Conservation (phyloP, 225 moss, liverwort and hornwort species). For the Ulota crispa region DNA sequence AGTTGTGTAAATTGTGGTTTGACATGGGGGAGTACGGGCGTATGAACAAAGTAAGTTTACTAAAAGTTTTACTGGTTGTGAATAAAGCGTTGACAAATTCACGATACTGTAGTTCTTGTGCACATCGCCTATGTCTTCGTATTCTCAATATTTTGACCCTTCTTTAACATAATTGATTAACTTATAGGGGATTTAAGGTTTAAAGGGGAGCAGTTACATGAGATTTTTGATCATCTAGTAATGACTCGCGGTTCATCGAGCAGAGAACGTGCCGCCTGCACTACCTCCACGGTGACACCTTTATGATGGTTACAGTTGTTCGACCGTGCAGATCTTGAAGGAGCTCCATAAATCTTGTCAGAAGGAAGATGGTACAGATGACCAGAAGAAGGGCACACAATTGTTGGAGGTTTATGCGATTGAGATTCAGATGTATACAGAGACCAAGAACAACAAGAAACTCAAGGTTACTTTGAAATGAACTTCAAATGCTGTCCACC, state of each 20-base stretch:
- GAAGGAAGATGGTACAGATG: constrained; percentile 96
- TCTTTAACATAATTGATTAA: neutral
- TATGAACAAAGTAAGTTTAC: constrained; percentile 85
- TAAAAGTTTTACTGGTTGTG: constrained; percentile 12
- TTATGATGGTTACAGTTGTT: constrained; percentile 19
- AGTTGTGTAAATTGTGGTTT: constrained; percentile 98
- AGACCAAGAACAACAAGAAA: constrained; percentile 99
- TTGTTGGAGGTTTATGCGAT: constrained; percentile 99
- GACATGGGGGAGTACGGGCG: constrained; percentile 97
- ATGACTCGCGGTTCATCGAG: neutral
- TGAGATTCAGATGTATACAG: constrained; percentile 99
- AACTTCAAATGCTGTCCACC: neutral
- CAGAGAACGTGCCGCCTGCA: neutral
- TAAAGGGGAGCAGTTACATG: constrained; percentile 2
- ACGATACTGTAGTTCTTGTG: neutral
- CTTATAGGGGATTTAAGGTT: neutral
- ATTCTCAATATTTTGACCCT: neutral
- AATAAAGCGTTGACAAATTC: neutral
- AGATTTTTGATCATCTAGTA: neutral
- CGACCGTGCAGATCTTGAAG: constrained; percentile 82
- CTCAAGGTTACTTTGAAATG: constrained; percentile 61
- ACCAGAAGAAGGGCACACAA: constrained; percentile 99
- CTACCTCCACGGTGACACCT: constrained; percentile 1
- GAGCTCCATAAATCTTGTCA: constrained; percentile 99
- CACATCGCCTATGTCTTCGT: neutral